Evolutionary conservation across 371 early-diverging fungal species (phyloP).

Genomic region (Nematocida ironsii): DNA sequence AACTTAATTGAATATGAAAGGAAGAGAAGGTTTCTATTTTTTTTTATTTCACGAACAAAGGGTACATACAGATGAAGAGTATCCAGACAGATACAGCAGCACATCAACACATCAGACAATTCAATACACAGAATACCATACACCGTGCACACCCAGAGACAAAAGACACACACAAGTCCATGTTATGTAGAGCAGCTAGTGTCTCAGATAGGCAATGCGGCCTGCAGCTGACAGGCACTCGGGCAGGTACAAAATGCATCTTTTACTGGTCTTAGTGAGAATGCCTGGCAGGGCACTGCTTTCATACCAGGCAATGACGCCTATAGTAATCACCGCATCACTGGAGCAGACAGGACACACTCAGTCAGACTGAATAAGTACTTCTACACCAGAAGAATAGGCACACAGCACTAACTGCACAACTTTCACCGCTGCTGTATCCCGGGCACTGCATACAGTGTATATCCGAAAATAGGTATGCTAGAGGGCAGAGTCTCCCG

Average conservation of each 20-base stretch:
- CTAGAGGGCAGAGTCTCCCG: background rate
- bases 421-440: background rate
- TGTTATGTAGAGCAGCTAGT: background rate
- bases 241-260: background rate
- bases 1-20: too few species aligned
- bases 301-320: background rate
- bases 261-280: background rate
- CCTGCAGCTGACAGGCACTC: background rate
- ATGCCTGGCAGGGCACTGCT: background rate
- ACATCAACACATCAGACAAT: background rate
- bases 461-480: background rate
- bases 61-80: background rate
- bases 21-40: too few species aligned
- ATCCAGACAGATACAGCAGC: background rate
- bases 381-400: background rate
- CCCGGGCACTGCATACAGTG: background rate
- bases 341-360: background rate
- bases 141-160: background rate
- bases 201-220: background rate
- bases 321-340: background rate
- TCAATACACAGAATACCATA: background rate
- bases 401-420: background rate
- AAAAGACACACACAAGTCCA: background rate
- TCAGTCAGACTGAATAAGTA: background rate
- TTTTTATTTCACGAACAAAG: too few species aligned